Base-by-base conservation (phyloP, 352 stramenopile genomes). In the Phytophthora cactorum region DNA sequence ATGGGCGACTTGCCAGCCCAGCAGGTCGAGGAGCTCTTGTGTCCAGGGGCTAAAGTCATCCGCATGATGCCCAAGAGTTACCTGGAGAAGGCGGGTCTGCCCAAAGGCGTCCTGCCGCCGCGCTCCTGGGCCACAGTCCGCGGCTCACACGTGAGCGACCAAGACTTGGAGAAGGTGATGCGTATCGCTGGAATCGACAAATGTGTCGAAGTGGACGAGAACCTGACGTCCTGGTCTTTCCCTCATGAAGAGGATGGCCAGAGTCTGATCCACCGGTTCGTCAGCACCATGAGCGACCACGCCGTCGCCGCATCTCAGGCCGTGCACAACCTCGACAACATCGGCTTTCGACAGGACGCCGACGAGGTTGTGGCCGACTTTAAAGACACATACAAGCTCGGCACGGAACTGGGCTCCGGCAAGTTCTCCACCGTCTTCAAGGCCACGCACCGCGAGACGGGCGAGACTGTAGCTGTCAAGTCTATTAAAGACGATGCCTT, bases 1-100 rank as follows among this genome's bases (percentile, higher is more conserved):
- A 89, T 89, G 81, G 81, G 78, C n/a, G 81, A 90, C 39, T 61
- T 90, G 41, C 74, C 78, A 5, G 71, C 81, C 0, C 69, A 79
- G 12, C 72, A 90, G 60, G 65, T 92, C 5, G 84, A 89, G 61
- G 43, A 71, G 5, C 68, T 92, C 41, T 66, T 92, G 44, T 82
- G 77, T 52, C 84, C 84, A 0, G 80, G 81, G 8, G 84, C 84
- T 29, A 89, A 87, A 57, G 84, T 92, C 51, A 89, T 92, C 52
- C 84, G 81, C 51, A 86, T 92, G 74, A 90, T 92, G 79, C 80
- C 84, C 32, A 74, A 88, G 52, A 81, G 61, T 17, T 81, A 88
- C 38, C 61, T 89, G 47, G 81, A 90, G 56, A 70, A 63, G 34
- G 71, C 76, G n/a, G 84, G 81, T 1, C 59, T 92, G 32, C 79